phyloP scores from a whole-genome alignment of 768 basidiomycete genomes.

The Infundibulicybe gibba region DNA sequence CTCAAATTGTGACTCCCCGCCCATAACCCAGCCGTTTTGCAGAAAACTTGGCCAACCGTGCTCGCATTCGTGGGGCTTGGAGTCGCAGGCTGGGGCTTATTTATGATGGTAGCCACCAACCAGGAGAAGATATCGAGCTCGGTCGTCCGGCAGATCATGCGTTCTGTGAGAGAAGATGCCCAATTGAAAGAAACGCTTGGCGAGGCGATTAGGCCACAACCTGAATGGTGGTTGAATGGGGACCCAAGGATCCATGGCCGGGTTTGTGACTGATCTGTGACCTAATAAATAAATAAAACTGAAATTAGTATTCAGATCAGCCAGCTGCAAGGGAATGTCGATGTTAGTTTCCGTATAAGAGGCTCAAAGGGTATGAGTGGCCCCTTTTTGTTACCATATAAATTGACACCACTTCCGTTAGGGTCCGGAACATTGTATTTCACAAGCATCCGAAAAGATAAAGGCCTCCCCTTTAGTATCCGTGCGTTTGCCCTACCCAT shows the following conservation, averaged over 20 bases:
- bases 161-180: constrained; percentile 49
- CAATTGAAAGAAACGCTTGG: constrained; percentile 54
- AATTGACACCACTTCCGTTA: constrained; percentile 16
- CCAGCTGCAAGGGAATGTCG: constrained; percentile 72
- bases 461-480: constrained; percentile 66
- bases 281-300: background rate
- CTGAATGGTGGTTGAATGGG: constrained; percentile 75
- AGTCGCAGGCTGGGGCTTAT: constrained; percentile 60
- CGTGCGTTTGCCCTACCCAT: constrained; percentile 39
- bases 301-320: constrained; percentile 47
- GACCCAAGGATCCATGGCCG: constrained; percentile 68
- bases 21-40: background rate
- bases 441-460: constrained; percentile 76
- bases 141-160: constrained; percentile 63
- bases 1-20: background rate
- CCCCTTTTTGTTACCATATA: background rate
- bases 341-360: constrained; percentile 72
- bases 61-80: constrained; percentile 49
- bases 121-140: constrained; percentile 77
- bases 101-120: constrained; percentile 69
- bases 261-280: constrained; percentile 34
- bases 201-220: constrained; percentile 60
- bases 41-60: constrained; percentile 59
- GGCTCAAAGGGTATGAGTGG: constrained; percentile 57
- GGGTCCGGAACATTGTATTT: constrained; percentile 79